Evolutionary conservation across 805 yeast genomes (phyloP), one percentile per base, ranked within the genome.

Genomic region (Kodamaea fukazawae): DNA sequence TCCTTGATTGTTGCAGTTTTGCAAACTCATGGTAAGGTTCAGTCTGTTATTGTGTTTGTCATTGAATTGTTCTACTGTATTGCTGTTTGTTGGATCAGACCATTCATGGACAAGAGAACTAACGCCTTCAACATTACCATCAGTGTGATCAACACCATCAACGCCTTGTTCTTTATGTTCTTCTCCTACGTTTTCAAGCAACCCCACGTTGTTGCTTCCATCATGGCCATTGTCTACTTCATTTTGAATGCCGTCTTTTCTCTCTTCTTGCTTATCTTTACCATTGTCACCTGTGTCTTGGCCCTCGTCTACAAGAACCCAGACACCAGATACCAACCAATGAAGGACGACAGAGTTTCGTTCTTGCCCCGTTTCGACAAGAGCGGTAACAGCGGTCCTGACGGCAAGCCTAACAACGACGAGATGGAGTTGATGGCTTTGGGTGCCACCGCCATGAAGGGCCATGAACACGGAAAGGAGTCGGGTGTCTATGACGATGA

Each of bases 281-380:
- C 96, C 33, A 81, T 93, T 51, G 79, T 89, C 28, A 86, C 96
- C 1, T 90, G 98, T 67, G 70, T 81, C 4, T 69, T 88, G 63
- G 96, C 96, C 0, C 63, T 93, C 53, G 50, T 90, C 23, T 83
- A 85, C 61, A 88, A 85, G 71, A 89, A 93, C 61, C 98, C 99
- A 38, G 99, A 93, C 63, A 79, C 91, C 7, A 78, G 96, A 52
- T 93, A 93, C 68, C 91, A 88, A 67, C 98, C 96, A 46, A 85
- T 91, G 84, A 85, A 84, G 53, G 99, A 93, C 62, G 99, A 93
- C 58, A 79, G 99, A 59, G 93, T 86, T 37, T 86, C 96, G n/a
- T 93, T 93, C 61, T 86, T 93, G 57, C 90, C 90, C 46, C 74
- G 82, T 53, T 70, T 72, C 41, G 80, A 70, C 41, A 47, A 49